Base-by-base conservation (phyloP, 148 eudicot species). In the Limonium bicolor region DNA sequence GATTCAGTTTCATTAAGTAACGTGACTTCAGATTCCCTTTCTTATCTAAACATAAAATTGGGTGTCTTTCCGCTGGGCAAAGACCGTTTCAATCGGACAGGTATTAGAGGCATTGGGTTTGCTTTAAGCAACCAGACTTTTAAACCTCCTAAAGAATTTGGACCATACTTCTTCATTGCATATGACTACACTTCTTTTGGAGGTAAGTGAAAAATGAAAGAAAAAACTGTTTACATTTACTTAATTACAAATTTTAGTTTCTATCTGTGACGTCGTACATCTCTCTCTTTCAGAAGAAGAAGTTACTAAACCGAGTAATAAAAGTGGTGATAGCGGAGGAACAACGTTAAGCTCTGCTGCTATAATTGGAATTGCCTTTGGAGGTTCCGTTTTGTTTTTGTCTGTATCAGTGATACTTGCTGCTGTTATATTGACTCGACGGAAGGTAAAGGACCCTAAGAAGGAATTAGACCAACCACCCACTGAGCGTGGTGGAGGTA, bases 1-100 rank as follows among this genome's bases (percentile, higher is more conserved):
- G 80, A 80, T 39, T 77, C 95, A 18, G 51, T 90, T 54, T 64
- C 75, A 13, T 30, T 90, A 22, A 64, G 76, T 36, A 51, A 71
- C 59, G 72, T 65, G 24, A 28, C 60, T 2, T 52, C 28, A 50
- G 66, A 68, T 28, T 8, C 41, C 8, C 47, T 54, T 9, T 48
- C 61, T 13, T 72, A 72, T 58, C 66, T 80, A 6, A 44, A 35
- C 37, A 44, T 90, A 36, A 49, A 3, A 4, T 56, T 90, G 31
- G 60, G 51, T 22, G 22, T 84, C 43, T 90, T 77, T 52, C 95
- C 97, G 30, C 51, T 50, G 24, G 76, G 68, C 19, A 58, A 47
- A 46, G 66, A 51, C 14, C 28, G 18, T 48, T 90, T 84, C 47
- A 75, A 80, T 38, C 60, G 38, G 49, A 66, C 87, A 0, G 93